phyloP scores from a whole-genome alignment of 176 grass and related monocot genomes.

The Musa troglodytarum region DNA sequence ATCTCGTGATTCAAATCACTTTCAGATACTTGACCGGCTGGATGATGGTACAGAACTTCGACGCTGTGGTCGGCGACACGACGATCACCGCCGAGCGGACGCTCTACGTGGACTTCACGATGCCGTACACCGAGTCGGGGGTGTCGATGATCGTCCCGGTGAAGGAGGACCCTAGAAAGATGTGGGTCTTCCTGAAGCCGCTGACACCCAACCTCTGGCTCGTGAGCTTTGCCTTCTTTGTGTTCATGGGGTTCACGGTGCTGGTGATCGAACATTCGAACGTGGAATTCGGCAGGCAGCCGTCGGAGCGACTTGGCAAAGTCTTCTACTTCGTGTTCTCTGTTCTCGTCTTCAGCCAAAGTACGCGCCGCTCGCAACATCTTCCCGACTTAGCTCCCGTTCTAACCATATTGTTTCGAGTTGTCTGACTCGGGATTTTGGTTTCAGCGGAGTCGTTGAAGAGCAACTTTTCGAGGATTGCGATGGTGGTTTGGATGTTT shows the following conservation, averaged over 20 bases:
- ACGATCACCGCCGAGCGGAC: constrained; percentile 38
- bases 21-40: neutral
- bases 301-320: constrained; percentile 31
- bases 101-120: constrained; percentile 47
- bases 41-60: constrained; percentile 29
- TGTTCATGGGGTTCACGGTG: constrained; percentile 44
- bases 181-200: constrained; percentile 50
- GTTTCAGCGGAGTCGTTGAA: constrained; percentile 32
- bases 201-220: constrained; percentile 42
- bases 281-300: constrained; percentile 32
- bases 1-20: no score
- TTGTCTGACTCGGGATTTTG: neutral
- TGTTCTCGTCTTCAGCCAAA: constrained; percentile 45
- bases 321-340: constrained; percentile 57
- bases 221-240: constrained; percentile 32
- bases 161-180: constrained; percentile 11
- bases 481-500: constrained; percentile 53
- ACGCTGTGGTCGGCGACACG: constrained; percentile 50
- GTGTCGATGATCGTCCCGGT: constrained; percentile 44
- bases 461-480: constrained; percentile 42
- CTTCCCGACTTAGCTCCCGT: neutral
- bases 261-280: constrained; percentile 52
- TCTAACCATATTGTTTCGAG: no score
- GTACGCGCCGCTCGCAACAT: constrained; percentile 13
- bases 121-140: constrained; percentile 57